Evolutionary conservation across 306 rosid genomes (phyloP), one percentile per base, ranked within the genome.

Genomic region (Macrotyloma uniflorum): DNA sequence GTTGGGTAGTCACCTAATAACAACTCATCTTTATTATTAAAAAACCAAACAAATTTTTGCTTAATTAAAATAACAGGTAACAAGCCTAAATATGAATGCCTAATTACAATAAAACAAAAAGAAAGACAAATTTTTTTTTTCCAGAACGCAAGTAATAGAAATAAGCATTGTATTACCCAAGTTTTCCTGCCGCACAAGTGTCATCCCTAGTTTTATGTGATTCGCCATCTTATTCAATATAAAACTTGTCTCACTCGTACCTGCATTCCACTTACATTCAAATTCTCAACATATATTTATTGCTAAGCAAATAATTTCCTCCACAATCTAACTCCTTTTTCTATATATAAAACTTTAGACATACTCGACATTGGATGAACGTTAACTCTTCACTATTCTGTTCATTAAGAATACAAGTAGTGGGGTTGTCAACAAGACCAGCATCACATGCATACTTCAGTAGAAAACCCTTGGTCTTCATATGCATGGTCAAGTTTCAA

Each of bases 201-300:
- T 26, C 11, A 58, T 26, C 19, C 23, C 42, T 61, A 32, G 33
- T 30, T 61, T 61, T 61, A 61, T 28, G 15, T 15, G 6, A 30
- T 61, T 61, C 6, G 42, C 40, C 42, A 26, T 32, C 67, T 6
- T 32, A 16, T 61, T 13, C 6, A 15, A 61, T 61, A 61, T 61
- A 30, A 61, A 30, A 61, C 13, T 16, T 32, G 36, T 8, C 8
- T 61, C 43, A 30, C 45, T 16, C 16, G 49, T 36, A 35, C 70
- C 46, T 18, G 15, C 70, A 33, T 30, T 62, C 69, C 49, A 64
- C 70, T 19, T 26, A n/a, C 70, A 36, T 64, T 64, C 36, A 35
- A 64, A 64, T 64, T 64, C 9, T 35, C 16, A 18, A 35, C 47
- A 28, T 28, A 5, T 26, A 32, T 57, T 0, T 7, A 6, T 5